phyloP scores from a whole-genome alignment of 495 filamentous ascomycete genomes.

The Daldinia caldariorum region DNA sequence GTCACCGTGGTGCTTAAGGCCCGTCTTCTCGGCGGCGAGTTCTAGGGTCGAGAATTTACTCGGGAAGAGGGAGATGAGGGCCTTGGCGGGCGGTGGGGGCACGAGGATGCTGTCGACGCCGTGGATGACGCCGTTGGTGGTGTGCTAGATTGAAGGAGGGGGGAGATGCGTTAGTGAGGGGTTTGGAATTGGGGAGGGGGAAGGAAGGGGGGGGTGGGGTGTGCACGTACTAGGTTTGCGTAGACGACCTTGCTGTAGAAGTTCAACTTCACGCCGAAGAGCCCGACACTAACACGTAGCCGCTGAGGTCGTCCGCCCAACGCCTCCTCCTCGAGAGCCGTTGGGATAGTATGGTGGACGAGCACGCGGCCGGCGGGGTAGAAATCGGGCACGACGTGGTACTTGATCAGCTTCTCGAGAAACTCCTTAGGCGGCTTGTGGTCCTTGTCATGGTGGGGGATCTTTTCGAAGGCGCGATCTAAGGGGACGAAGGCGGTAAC shows the following conservation, averaged over 20 bases:
- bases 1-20: constrained; percentile 58
- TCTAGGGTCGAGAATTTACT: constrained; percentile 78
- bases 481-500: constrained; percentile 84
- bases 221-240: constrained; percentile 68
- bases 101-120: constrained; percentile 74
- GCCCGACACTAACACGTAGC: constrained; percentile 65
- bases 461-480: constrained; percentile 75
- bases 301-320: constrained; percentile 74
- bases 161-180: constrained; percentile 49
- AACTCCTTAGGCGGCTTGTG: constrained; percentile 68
- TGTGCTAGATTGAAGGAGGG: constrained; percentile 49
- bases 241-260: constrained; percentile 72
- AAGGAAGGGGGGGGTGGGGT: constrained; percentile 1
- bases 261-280: constrained; percentile 74
- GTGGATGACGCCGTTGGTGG: constrained; percentile 83
- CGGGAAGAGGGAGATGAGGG: constrained; percentile 73
- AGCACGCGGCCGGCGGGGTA: constrained; percentile 69
- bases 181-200: constrained; percentile 5
- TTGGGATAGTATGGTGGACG: constrained; percentile 74
- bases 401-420: constrained; percentile 70
- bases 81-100: constrained; percentile 70
- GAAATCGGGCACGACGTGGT: constrained; percentile 73
- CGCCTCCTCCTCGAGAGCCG: constrained; percentile 62
- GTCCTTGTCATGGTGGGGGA: constrained; percentile 62
- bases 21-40: constrained; percentile 75